phyloP scores from a whole-genome alignment of 78 protist genomes.

The Dictyostelium discoideum region dicty_2.7 NC_007091.3:1546001-1546500 shows the following conservation, averaged over 20 bases:
- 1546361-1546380: slow-evolving; percentile 10
- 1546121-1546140: background rate
- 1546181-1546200: background rate
- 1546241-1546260: background rate
- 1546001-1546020: background rate
- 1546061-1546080: slow-evolving; percentile 17
- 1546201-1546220: background rate
- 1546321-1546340: slow-evolving; percentile 25
- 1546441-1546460: slow-evolving; percentile 11
- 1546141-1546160: slow-evolving; percentile 4
- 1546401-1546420: slow-evolving; percentile 25
- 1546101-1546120: background rate
- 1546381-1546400: background rate
- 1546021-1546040: background rate
- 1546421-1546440: slow-evolving; percentile 59
- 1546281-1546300: background rate
- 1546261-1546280: background rate
- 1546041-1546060: slow-evolving; percentile 8
- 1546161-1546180: slow-evolving; percentile 1
- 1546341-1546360: background rate
- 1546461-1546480: background rate
- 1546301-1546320: background rate
- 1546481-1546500: background rate
- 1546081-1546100: slow-evolving; percentile 7
- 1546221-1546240: background rate